phyloP scores from a whole-genome alignment of 1,284 basidiomycete genomes.

The Ustilago lituana region DNA sequence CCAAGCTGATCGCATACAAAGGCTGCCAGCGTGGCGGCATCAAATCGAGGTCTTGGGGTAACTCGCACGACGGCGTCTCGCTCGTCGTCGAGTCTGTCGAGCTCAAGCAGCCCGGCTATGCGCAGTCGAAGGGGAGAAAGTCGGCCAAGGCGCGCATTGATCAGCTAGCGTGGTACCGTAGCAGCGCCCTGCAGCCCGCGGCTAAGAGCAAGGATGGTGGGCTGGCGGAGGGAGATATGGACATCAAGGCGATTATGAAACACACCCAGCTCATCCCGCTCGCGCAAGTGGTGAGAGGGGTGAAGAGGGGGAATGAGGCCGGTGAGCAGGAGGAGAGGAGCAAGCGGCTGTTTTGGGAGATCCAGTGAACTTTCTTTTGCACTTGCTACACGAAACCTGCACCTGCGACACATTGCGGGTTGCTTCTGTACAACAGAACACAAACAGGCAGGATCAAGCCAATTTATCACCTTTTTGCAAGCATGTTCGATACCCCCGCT shows the following conservation, averaged over 20 bases:
- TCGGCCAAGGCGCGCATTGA: conserved; percentile 50
- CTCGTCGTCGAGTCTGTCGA: conserved; percentile 71
- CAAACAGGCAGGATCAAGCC: not conserved
- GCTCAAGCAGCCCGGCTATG: conserved; percentile 60
- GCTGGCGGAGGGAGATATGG: not conserved
- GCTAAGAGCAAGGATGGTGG: not conserved
- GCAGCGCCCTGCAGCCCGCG: too few relatives aligned
- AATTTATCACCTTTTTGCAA: not conserved
- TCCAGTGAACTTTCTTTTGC: conserved; percentile 9
- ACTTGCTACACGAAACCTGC: too few relatives aligned
- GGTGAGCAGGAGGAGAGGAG: not conserved
- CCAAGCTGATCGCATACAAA: conserved; percentile 71
- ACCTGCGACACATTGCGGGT: too few relatives aligned
- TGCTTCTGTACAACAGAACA: not conserved
- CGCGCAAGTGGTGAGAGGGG: not conserved
- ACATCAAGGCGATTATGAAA: conserved; percentile 5
- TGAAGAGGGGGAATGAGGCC: conserved; percentile 11
- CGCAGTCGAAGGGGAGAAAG: conserved; percentile 41
- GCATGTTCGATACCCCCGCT: not conserved
- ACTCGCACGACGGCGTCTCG: conserved; percentile 72
- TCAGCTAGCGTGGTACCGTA: conserved; percentile 39
- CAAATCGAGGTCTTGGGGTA: conserved; percentile 71
- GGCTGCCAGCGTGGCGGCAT: conserved; percentile 71
- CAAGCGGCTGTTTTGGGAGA: conserved; percentile 31
- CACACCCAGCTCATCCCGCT: conserved; percentile 18